These are phyloP conservation scores for Perkinsus marinus DNA, from an alignment of 169 alveolate species.

Conservation along the genomic window DNA sequence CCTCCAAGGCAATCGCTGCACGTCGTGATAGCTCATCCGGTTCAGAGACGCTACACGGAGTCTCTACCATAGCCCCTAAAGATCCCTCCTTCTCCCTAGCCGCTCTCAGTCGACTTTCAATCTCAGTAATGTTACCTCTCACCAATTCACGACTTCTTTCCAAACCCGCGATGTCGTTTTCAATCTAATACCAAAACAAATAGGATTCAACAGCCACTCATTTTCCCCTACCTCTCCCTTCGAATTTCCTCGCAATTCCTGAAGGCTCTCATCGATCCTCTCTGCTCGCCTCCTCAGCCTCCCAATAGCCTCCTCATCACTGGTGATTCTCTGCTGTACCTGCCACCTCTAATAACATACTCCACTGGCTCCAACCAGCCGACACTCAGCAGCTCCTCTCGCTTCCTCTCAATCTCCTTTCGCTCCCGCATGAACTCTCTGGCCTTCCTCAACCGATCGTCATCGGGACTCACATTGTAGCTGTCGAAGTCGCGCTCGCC, in stretches of 20 bases:
- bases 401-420: not conserved
- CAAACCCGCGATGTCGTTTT: too few relatives aligned
- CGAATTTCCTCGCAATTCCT: not conserved
- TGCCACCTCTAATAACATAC: not conserved
- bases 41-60: too few relatives aligned
- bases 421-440: not conserved
- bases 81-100: too few relatives aligned
- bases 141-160: too few relatives aligned
- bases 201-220: too few relatives aligned
- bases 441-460: not conserved
- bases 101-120: too few relatives aligned
- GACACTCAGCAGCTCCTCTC: not conserved
- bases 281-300: not conserved
- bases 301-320: not conserved
- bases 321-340: not conserved
- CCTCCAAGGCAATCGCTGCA: too few relatives aligned
- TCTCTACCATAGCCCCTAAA: too few relatives aligned
- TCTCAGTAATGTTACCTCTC: too few relatives aligned
- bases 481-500: not conserved
- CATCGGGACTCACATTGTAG: not conserved
- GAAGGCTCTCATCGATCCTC: not conserved
- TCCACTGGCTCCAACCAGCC: not conserved
- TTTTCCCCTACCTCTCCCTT: too few relatives aligned
- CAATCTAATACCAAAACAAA: too few relatives aligned
- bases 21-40: too few relatives aligned